Conservation (phyloP, 2,329 filamentous ascomycete genomes). For the Monosporascus ibericus region DNA sequence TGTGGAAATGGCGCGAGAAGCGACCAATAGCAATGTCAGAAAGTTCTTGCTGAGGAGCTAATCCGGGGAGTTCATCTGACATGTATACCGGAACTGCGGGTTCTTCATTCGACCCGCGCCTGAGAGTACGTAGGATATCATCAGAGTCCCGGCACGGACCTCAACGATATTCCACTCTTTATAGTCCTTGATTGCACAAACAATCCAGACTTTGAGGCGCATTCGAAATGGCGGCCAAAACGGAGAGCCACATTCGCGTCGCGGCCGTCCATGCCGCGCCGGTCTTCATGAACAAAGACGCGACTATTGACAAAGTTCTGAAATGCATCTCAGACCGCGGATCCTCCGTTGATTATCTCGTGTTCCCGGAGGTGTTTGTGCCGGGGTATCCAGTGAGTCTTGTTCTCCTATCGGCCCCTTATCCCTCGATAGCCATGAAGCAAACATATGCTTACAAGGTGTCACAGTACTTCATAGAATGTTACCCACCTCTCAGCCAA, state of each 20-base stretch:
- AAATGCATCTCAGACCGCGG: constrained; percentile 12
- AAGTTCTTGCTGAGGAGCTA: background rate
- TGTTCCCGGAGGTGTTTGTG: constrained; percentile 19
- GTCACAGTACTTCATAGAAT: constrained; percentile 18
- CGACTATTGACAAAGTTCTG: constrained; percentile 14
- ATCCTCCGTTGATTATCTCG: constrained; percentile 10
- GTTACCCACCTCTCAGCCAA: constrained; percentile 16
- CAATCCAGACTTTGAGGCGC: background rate
- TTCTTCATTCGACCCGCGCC: background rate
- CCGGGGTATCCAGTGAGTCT: constrained; percentile 12
- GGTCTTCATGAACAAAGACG: constrained; percentile 18
- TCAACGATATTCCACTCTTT: background rate
- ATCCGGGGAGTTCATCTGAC: background rate
- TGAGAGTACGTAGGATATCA: background rate
- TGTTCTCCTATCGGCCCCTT: background rate
- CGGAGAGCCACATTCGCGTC: background rate
- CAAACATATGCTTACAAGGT: no score
- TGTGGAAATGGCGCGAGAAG: no score
- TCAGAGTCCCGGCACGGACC: background rate
- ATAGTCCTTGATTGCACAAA: background rate
- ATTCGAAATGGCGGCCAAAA: background rate
- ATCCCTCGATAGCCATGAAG: no score
- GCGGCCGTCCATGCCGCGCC: constrained; percentile 18
- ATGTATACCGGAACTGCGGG: background rate
- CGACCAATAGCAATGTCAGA: no score